Evolutionary conservation across 1,284 basidiomycete species (phyloP), one percentile per base, ranked within the genome.

Genomic region (Phylloboletellus chloephorus): DNA sequence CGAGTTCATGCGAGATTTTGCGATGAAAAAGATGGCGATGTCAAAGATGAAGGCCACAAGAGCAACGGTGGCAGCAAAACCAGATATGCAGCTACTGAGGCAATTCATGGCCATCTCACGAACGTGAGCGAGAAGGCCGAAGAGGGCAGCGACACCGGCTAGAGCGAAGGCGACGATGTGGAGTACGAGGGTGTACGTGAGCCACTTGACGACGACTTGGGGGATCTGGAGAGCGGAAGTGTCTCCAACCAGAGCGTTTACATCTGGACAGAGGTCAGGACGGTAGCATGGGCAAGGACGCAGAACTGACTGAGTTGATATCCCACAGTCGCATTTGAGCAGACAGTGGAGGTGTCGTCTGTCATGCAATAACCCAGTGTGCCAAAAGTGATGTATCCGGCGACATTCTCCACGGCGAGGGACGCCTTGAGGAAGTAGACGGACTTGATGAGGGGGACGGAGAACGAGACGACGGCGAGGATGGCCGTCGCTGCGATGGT

Each of bases 121-220:
- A 46, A 93, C 73, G 54, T 92, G 87, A 5, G 88, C 88, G 22
- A 93, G 73, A 17, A 92, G 72, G 33, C 88, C 88, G 50, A 91
- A 85, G 23, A 91, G 37, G 10, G 87, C 73, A 1, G 87, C 79
- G 15, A 76, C 66, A n/a, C 73, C 84, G 6, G 88, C 76, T 24
- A 82, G 71, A 22, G 65, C 74, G 44, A 94, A 76, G 11, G 86
- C 90, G 41, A 89, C 79, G 50, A 91, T 76, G 58, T 94, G 90
- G n/a, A 93, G 73, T 47, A 93, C 79, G 49, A 95, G 78, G 15
- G 79, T 81, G 54, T 92, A 92, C 10, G 91, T 95, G 55, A 94
- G 67, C 83, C 89, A 93, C 69, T 92, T 92, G 47, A 89, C 83
- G 38, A 79, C 72, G 6, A 87, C 76, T 29, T 75, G 66, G 4